Conservation (phyloP, 2,329 filamentous ascomycete species). For the Fusarium sacchari region DNA sequence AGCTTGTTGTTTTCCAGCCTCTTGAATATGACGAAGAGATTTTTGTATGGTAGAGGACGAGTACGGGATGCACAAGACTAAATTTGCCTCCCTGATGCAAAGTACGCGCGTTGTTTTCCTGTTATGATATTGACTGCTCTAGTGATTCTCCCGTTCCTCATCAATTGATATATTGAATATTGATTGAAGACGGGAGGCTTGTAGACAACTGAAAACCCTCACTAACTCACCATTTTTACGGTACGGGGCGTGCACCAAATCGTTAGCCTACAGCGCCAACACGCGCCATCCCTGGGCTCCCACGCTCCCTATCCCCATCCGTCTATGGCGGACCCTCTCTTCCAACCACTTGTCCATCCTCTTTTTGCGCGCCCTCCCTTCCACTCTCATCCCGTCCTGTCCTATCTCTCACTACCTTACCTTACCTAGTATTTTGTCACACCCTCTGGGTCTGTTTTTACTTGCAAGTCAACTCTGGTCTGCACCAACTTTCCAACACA, state of each 20-base stretch:
- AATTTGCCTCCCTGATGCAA: conserved; percentile 5
- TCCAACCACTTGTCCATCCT: conserved; percentile 34
- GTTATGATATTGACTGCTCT: background rate
- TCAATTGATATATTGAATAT: conserved; percentile 5
- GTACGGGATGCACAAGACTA: background rate
- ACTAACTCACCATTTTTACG: conserved; percentile 12
- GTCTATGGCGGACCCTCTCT: conserved; percentile 11
- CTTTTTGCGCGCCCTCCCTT: conserved; percentile 26
- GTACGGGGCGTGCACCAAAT: conserved; percentile 23
- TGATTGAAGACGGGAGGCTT: background rate
- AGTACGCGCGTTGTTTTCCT: conserved; percentile 6
- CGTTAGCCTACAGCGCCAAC: conserved; percentile 29
- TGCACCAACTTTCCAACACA: conserved; percentile 39
- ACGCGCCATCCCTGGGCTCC: conserved; percentile 38
- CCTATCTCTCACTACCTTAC: background rate
- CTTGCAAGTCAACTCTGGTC: conserved; percentile 12
- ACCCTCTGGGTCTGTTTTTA: conserved; percentile 33
- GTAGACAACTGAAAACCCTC: conserved; percentile 19
- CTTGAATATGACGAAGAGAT: conserved; percentile 10
- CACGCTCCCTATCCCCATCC: background rate
- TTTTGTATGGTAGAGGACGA: background rate
- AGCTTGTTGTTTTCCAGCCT: conserved; percentile 33
- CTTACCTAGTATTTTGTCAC: conserved; percentile 20
- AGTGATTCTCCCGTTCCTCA: conserved; percentile 1
- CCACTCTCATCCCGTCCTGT: conserved; percentile 22